Conservation (phyloP, 208 protist genomes). For the Acanthamoeba healyi region DNA sequence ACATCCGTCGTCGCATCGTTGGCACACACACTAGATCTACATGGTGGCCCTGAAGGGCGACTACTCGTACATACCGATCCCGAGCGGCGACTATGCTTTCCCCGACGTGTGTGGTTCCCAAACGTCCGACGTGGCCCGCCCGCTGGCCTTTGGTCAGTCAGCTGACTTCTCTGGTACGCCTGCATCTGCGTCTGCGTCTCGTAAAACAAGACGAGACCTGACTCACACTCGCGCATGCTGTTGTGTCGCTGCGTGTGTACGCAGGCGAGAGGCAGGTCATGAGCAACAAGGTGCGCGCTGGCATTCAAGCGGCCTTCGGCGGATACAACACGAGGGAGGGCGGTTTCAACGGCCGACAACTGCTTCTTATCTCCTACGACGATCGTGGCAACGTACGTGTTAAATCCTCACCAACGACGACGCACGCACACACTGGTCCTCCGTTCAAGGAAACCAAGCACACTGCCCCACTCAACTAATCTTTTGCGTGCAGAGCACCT, state of each 20-base stretch:
- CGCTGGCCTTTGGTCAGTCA: slow-evolving; percentile 19
- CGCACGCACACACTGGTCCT: too few relatives aligned
- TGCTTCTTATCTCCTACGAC: slow-evolving; percentile 50
- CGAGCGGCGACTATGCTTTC: background rate
- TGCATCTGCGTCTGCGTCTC: too few relatives aligned
- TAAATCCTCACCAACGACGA: background rate
- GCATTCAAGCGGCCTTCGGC: slow-evolving; percentile 29
- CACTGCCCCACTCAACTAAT: too few relatives aligned
- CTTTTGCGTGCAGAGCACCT: too few relatives aligned
- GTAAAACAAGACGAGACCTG: too few relatives aligned
- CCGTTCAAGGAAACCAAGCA: too few relatives aligned
- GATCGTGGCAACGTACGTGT: background rate
- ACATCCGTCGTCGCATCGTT: too few relatives aligned
- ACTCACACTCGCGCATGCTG: too few relatives aligned
- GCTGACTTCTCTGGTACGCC: slow-evolving; percentile 19
- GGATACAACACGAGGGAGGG: background rate
- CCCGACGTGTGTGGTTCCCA: slow-evolving; percentile 16
- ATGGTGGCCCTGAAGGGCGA: background rate
- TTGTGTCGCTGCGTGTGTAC: too few relatives aligned
- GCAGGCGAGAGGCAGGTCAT: background rate
- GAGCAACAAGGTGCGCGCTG: slow-evolving; percentile 9
- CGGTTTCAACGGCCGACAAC: background rate
- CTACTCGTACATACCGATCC: background rate
- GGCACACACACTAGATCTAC: too few relatives aligned
- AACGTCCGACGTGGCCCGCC: slow-evolving; percentile 7